Conservation (phyloP, 192 early-diverging fungal genomes). For the Coemansia interrupta region DNA sequence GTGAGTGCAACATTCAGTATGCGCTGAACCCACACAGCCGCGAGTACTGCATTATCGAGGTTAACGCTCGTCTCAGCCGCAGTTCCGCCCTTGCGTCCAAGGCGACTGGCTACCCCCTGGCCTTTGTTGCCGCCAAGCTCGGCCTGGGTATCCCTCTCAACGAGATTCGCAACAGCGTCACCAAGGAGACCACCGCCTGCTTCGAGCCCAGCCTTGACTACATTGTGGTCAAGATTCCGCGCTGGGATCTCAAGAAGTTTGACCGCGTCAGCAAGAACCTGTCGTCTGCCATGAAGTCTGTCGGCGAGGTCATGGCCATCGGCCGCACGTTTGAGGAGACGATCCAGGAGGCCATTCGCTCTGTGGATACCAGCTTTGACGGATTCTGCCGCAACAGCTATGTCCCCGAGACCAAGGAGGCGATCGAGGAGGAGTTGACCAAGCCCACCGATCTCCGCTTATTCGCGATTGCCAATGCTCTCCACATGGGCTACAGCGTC, state of each 20-base stretch:
- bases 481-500: conserved; percentile 89
- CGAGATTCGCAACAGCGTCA: conserved; percentile 92
- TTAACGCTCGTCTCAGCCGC: conserved; percentile 93
- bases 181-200: conserved; percentile 92
- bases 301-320: conserved; percentile 98
- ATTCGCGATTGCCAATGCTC: conserved; percentile 94
- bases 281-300: conserved; percentile 92
- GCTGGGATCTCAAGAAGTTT: conserved; percentile 97
- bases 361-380: conserved; percentile 81
- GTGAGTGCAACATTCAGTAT: conserved; percentile 99
- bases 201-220: conserved; percentile 98
- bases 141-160: conserved; percentile 90
- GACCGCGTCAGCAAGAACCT: conserved; percentile 86
- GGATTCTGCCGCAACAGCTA: conserved; percentile 76
- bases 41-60: conserved; percentile 98
- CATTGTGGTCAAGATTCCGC: conserved; percentile 77
- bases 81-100: conserved; percentile 93
- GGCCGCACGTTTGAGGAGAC: conserved; percentile 97
- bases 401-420: conserved; percentile 55
- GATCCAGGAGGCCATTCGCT: conserved; percentile 92
- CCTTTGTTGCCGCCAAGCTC: conserved; percentile 97
- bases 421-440: conserved; percentile 83
- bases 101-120: conserved; percentile 96
- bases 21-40: conserved; percentile 89
- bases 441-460: conserved; percentile 92